Conservation (phyloP, 2,329 filamentous ascomycete genomes). For the Fusarium sp. region DNA sequence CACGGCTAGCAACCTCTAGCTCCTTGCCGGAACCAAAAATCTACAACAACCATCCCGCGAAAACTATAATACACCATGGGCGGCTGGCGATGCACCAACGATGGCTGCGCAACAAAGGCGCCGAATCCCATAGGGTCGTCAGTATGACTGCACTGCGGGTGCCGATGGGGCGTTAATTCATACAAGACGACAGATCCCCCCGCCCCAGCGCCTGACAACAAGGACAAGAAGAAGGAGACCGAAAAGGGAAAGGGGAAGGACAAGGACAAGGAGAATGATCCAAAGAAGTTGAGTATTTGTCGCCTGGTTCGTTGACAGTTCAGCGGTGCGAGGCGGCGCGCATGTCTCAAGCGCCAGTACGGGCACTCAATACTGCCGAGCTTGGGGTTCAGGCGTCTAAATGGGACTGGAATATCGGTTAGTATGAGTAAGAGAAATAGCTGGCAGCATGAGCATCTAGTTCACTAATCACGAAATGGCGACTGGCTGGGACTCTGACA, state of each 20-base stretch:
- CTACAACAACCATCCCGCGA: neutral
- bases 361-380: neutral
- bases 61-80: neutral
- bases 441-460: neutral
- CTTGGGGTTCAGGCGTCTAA: neutral
- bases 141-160: conserved; percentile 8
- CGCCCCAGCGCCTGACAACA: neutral
- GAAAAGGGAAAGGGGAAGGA: neutral
- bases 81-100: conserved; percentile 10
- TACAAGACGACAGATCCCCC: neutral
- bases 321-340: too few species aligned
- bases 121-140: neutral
- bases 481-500: neutral
- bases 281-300: neutral
- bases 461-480: neutral
- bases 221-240: neutral
- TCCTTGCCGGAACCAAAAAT: neutral
- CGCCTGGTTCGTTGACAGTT: too few species aligned
- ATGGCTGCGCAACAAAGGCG: neutral
- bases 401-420: neutral
- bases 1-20: neutral
- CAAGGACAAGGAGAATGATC: neutral
- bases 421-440: neutral
- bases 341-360: neutral
- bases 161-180: neutral